A percentile compares a stretch with the other conserved stretches of the same genome.
Evolutionary conservation across 345 rosid genomes (phyloP).

Genomic region (Eucalyptus globulus): DNA sequence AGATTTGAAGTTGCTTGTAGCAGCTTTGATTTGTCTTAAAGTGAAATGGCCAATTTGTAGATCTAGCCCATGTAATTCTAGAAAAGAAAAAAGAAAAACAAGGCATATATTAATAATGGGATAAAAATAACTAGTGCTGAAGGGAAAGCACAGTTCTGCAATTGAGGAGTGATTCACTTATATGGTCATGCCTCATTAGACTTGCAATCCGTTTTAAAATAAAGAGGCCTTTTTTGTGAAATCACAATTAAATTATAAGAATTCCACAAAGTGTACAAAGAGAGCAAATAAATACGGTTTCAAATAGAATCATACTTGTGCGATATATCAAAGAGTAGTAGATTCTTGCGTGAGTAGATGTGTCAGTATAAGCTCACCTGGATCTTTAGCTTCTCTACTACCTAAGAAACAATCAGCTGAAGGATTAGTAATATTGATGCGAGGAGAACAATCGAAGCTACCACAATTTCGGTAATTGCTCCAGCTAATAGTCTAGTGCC

Average conservation of each 20-base stretch:
- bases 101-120: rapidly evolving
- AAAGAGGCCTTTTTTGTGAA: neutral
- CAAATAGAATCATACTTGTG: neutral
- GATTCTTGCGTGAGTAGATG: neutral
- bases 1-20: conserved; percentile 60
- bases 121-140: neutral
- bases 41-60: conserved; percentile 70
- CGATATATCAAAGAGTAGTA: neutral
- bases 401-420: conserved; percentile 32
- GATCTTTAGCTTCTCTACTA: conserved; percentile 31
- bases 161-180: neutral
- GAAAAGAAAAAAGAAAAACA: neutral
- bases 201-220: neutral
- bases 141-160: neutral
- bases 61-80: conserved; percentile 52
- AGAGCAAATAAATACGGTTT: rapidly evolving
- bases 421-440: conserved; percentile 21
- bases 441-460: conserved; percentile 24
- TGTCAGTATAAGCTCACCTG: conserved; percentile 15
- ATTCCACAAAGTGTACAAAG: neutral
- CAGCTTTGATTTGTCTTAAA: conserved; percentile 58
- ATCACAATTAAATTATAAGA: neutral
- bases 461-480: conserved; percentile 49
- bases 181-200: rapidly evolving
- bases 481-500: conserved; percentile 39